Percentiles rank a stretch among this genome's conserved stretches.
Conservation (phyloP, 148 eudicot genomes). For the Beta vulgaris region DNA sequence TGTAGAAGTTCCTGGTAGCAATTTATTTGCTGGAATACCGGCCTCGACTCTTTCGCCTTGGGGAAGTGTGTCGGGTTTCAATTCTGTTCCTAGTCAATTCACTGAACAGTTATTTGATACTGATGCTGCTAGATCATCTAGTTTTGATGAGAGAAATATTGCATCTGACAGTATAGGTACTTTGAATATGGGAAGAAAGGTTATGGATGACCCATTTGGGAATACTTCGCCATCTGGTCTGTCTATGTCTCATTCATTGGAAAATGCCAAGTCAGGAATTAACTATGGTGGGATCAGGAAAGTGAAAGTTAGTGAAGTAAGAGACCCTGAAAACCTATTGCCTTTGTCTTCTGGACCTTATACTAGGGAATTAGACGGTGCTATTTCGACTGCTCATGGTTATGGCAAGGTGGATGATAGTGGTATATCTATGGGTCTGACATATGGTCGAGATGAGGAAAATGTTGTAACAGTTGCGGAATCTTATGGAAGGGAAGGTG, state of each 20-base stretch:
- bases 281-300: constrained; percentile 55
- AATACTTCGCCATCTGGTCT: constrained; percentile 41
- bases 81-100: constrained; percentile 41
- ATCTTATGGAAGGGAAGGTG: constrained; percentile 34
- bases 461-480: constrained; percentile 33
- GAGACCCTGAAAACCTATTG: constrained; percentile 45
- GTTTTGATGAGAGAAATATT: constrained; percentile 46
- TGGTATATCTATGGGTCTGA: constrained; percentile 39
- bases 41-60: constrained; percentile 40
- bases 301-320: constrained; percentile 71
- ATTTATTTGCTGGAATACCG: constrained; percentile 46
- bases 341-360: constrained; percentile 41
- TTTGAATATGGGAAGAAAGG: constrained; percentile 38
- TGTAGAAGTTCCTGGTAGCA: constrained; percentile 44
- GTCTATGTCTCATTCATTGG: constrained; percentile 48
- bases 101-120: constrained; percentile 40
- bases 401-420: constrained; percentile 40
- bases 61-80: constrained; percentile 45
- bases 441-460: constrained; percentile 36
- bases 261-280: constrained; percentile 41
- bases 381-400: constrained; percentile 27
- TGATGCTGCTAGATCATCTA: constrained; percentile 33
- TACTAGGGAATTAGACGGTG: constrained; percentile 34
- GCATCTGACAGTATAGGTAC: constrained; percentile 33
- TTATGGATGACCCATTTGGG: constrained; percentile 40